phyloP scores from a whole-genome alignment of 352 stramenopile species.

The Halophytophthora polymorphica region DNA sequence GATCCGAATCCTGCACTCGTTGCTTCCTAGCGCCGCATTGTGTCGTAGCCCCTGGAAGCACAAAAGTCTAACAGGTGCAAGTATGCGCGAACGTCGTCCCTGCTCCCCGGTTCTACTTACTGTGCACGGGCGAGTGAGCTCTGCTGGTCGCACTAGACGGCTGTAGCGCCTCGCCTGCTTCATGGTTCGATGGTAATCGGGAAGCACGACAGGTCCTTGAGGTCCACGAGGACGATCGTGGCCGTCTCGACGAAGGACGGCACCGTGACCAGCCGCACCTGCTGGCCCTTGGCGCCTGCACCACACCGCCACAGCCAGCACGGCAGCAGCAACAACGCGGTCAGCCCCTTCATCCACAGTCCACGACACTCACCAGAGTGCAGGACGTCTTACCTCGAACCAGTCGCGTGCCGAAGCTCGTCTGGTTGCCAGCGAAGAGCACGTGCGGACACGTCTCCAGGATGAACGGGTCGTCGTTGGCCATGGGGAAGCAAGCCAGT shows the following conservation, averaged over 20 bases:
- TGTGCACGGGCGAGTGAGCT: too few species aligned
- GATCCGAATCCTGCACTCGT: too few species aligned
- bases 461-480: constrained; percentile 91
- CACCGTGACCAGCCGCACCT: constrained; percentile 85
- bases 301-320: too few species aligned
- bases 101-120: too few species aligned
- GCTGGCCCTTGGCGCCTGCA: constrained; percentile 36
- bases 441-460: constrained; percentile 85
- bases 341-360: neutral
- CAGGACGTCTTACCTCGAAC: constrained; percentile 37
- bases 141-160: too few species aligned
- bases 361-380: neutral
- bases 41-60: too few species aligned
- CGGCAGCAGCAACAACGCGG: constrained; percentile 4
- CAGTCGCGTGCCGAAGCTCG: constrained; percentile 76
- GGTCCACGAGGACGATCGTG: constrained; percentile 90
- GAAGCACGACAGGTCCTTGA: constrained; percentile 76
- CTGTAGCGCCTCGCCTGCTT: neutral
- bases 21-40: too few species aligned
- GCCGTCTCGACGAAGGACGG: constrained; percentile 88
- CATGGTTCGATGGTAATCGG: constrained; percentile 46
- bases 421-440: constrained; percentile 92
- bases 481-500: constrained; percentile 88
- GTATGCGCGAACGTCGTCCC: too few species aligned
- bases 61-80: too few species aligned